These are phyloP conservation scores for Clavulina sp. DNA, from an alignment of 768 basidiomycete genomes.

Conservation along the genomic window DNA sequence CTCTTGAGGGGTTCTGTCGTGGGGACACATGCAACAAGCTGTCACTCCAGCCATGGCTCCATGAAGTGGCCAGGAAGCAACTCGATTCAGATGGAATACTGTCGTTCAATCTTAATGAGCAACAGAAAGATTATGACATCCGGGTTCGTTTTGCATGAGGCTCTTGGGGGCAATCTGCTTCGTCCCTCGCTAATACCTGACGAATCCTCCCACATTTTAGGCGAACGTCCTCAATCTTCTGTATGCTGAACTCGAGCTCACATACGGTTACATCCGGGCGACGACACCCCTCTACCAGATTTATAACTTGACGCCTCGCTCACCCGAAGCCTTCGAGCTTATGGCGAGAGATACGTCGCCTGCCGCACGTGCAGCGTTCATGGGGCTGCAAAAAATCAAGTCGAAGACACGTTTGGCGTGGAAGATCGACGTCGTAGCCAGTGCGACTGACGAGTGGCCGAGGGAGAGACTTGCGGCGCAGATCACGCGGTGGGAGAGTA, in stretches of 20 bases:
- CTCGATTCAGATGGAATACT: conserved; percentile 8
- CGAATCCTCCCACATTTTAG: too few relatives aligned
- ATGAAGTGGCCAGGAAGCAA: conserved; percentile 11
- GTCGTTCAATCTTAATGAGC: conserved; percentile 8
- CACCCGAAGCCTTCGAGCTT: neutral
- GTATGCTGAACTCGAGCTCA: conserved; percentile 32
- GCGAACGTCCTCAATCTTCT: conserved; percentile 26
- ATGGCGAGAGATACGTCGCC: conserved; percentile 15
- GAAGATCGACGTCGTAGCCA: neutral
- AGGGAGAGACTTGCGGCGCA: conserved; percentile 21
- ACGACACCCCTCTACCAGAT: conserved; percentile 30
- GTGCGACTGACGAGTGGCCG: neutral
- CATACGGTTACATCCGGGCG: conserved; percentile 27
- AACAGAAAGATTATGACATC: conserved; percentile 21
- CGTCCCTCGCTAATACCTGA: neutral
- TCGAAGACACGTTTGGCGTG: too few relatives aligned
- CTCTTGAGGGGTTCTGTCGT: conserved; percentile 31
- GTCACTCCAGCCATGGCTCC: conserved; percentile 12
- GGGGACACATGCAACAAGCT: conserved; percentile 29
- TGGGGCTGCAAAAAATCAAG: neutral
- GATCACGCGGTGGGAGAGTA: conserved; percentile 26
- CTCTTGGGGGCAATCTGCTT: neutral
- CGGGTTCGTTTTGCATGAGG: conserved; percentile 15
- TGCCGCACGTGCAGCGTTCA: conserved; percentile 20
- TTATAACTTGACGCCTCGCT: conserved; percentile 21